Conservation (phyloP, 1,284 basidiomycete species). For the Marasmius sp. region DNA sequence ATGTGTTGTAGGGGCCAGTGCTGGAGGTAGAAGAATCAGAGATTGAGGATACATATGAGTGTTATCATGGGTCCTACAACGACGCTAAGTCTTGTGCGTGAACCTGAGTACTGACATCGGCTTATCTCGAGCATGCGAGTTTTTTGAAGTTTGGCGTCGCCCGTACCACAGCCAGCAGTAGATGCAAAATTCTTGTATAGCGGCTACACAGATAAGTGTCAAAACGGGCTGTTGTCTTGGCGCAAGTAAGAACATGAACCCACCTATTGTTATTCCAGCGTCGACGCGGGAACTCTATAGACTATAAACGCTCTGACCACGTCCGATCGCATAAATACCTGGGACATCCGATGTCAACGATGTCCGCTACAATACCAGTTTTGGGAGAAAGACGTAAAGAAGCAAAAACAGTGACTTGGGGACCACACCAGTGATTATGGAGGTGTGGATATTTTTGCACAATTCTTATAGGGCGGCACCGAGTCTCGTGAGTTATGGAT, state of each 20-base stretch:
- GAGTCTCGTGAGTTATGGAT: no score
- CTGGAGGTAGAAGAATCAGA: slow-evolving; percentile 13
- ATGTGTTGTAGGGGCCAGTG: slow-evolving; percentile 37
- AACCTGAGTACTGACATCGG: slow-evolving; percentile 48
- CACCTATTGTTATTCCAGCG: slow-evolving; percentile 50
- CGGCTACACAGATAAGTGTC: slow-evolving; percentile 31
- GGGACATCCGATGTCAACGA: slow-evolving; percentile 50
- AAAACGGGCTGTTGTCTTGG: not conserved
- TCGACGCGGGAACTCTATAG: slow-evolving; percentile 45
- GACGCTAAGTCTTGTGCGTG: slow-evolving; percentile 57
- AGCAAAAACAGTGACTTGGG: no score
- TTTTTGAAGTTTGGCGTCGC: slow-evolving; percentile 32
- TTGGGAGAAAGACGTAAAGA: not conserved
- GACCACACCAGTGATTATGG: no score
- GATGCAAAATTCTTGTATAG: slow-evolving; percentile 50
- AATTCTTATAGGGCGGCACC: no score
- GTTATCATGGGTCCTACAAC: slow-evolving; percentile 6
- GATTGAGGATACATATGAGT: not conserved
- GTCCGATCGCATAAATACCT: slow-evolving; percentile 51
- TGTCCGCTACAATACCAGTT: slow-evolving; percentile 21
- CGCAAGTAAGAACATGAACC: slow-evolving; percentile 9
- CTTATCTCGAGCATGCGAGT: slow-evolving; percentile 48
- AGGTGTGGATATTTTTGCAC: no score
- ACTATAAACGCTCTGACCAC: slow-evolving; percentile 64
- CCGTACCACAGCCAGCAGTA: slow-evolving; percentile 46